Evolutionary conservation across 1,139 yeast species (phyloP), one percentile per base, ranked within the genome.

Genomic region (Geotrichum carabidarum): DNA sequence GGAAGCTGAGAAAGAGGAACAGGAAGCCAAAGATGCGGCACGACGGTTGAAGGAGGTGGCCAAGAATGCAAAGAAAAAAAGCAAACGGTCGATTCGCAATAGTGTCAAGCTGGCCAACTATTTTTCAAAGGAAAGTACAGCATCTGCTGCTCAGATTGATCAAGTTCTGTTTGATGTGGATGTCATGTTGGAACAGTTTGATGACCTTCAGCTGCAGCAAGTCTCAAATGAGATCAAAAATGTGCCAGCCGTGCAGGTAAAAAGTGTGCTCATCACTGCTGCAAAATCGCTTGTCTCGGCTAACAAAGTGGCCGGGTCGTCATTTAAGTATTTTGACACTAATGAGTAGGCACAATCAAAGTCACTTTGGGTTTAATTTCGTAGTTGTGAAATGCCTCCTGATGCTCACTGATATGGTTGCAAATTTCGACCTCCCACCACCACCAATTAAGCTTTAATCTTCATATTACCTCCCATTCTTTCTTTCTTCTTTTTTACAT

Each of bases 41-140:
- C 91, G 91, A 80, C 91, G 91, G 79, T 84, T 91, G 60, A 94
- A 91, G 79, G 98, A 93, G 78, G 96, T 96, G 66, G 96, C 96
- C 56, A 91, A 90, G 79, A 83, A 82, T 63, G 96, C 98, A 49
- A 88, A 87, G 81, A 93, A 87, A 94, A 93, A 91, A 88, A 89
- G 86, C 78, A 93, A 88, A 90, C 87, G 97, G 80, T 75, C 87
- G 55, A 74, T 93, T 63, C 89, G 98, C 81, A 75, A 76, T 65
- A 78, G 91, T 56, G 88, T 82, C 64, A 90, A 90, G 78, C 96
- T 87, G 43, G 82, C 78, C 65, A 88, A 79, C 60, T 90, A 88
- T 80, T 89, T 90, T 65, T 62, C 61, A 44, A 84, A 83, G 57
- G 80, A 74, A 60, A 80, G 81, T 59, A 35, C 44, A 6, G 78